Conservation (phyloP, 176 grass and related monocot genomes). For the Aegilops umbellulata region DNA sequence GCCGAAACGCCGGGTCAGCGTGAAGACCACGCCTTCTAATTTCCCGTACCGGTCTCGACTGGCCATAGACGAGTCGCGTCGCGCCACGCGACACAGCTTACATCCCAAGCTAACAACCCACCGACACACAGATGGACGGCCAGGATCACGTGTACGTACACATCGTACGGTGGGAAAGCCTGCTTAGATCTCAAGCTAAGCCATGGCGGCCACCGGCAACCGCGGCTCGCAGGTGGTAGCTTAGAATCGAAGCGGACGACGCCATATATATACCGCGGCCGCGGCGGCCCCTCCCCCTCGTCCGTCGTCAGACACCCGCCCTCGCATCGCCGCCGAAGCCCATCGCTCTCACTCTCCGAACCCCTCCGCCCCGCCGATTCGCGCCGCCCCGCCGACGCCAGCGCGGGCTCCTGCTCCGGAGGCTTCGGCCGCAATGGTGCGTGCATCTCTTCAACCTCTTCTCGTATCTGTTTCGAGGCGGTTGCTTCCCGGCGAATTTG, state of each 20-base stretch:
- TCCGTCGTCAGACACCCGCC: neutral
- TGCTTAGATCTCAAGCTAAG: neutral
- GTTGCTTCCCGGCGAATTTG: neutral
- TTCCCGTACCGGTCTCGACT: neutral
- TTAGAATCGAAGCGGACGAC: neutral
- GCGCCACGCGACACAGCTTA: neutral
- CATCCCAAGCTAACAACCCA: neutral
- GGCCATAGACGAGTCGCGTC: neutral
- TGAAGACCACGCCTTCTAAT: neutral
- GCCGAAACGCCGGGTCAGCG: neutral
- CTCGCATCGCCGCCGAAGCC: neutral
- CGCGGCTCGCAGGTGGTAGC: neutral
- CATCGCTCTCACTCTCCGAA: neutral
- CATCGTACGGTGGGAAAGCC: neutral
- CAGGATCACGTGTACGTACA: neutral
- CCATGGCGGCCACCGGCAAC: slow-evolving; percentile 2
- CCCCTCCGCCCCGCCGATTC: neutral
- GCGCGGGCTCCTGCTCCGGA: neutral
- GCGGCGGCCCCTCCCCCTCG: neutral
- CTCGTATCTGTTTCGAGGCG: neutral
- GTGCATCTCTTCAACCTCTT: neutral
- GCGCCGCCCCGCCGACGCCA: slow-evolving; percentile 4
- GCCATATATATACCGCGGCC: neutral
- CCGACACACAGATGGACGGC: neutral
- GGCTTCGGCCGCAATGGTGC: neutral